Percentiles rank a stretch among this genome's conserved stretches.
Evolutionary conservation across 176 grass and related monocot species (phyloP).

Genomic region (Juncus effusus): DNA sequence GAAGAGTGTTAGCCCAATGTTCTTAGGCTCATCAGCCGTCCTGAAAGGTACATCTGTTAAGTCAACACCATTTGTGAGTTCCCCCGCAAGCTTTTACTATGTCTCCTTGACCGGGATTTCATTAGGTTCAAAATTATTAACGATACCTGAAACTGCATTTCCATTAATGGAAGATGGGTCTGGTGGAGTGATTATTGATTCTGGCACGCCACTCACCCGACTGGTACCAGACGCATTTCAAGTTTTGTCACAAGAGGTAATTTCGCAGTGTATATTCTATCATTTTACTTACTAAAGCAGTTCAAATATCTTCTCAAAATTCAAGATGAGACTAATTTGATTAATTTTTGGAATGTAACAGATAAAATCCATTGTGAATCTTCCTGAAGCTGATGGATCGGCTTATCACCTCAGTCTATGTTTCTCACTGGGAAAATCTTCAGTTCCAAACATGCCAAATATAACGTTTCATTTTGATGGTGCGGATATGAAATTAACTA

Average conservation of each 20-base stretch:
- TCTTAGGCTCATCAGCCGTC: slow-evolving; percentile 31
- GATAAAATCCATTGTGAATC: slow-evolving; percentile 5
- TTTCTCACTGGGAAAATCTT: slow-evolving; percentile 29
- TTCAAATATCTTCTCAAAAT: no score
- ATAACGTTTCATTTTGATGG: slow-evolving; percentile 49
- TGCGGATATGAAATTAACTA: slow-evolving; percentile 45
- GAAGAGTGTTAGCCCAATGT: slow-evolving; percentile 43
- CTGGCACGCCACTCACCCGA: slow-evolving; percentile 48
- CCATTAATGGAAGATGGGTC: slow-evolving; percentile 30
- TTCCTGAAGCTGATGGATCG: slow-evolving; percentile 27
- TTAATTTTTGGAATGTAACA: no score
- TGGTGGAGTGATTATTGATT: slow-evolving; percentile 67
- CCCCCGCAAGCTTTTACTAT: slow-evolving; percentile 46
- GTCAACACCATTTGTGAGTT: slow-evolving; percentile 52
- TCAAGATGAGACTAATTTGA: no score
- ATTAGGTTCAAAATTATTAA: slow-evolving; percentile 28
- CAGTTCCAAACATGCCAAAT: slow-evolving; percentile 30
- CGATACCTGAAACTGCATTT: slow-evolving; percentile 30
- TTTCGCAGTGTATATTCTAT: neutral
- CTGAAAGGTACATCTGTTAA: neutral
- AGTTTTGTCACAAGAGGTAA: slow-evolving; percentile 23
- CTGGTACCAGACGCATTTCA: slow-evolving; percentile 34
- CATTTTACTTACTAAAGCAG: no score
- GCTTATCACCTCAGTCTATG: slow-evolving; percentile 41
- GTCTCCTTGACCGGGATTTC: slow-evolving; percentile 54